These are phyloP conservation scores for Ascochyta clinopodiicola DNA, from an alignment of 2,329 filamentous ascomycete genomes.

Conservation along the genomic window DNA sequence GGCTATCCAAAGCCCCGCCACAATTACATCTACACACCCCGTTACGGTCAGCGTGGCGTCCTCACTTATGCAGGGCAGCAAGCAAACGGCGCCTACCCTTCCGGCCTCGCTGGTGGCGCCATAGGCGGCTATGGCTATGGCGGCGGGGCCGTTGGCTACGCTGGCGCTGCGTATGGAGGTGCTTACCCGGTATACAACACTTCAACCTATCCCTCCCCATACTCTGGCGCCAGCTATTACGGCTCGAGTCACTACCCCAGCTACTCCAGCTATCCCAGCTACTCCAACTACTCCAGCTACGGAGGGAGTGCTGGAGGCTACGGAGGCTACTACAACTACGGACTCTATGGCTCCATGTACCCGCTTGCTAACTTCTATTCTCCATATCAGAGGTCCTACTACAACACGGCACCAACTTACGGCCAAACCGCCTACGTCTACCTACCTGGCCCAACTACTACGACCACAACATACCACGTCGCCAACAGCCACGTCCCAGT, in stretches of 20 bases:
- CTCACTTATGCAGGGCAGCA: slow-evolving; percentile 37
- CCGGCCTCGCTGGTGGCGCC: slow-evolving; percentile 26
- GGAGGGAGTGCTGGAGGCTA: slow-evolving; percentile 7
- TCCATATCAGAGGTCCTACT: slow-evolving; percentile 43
- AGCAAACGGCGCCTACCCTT: slow-evolving; percentile 34
- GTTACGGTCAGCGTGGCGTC: slow-evolving; percentile 37
- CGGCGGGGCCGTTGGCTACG: slow-evolving; percentile 21
- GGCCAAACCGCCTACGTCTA: slow-evolving; percentile 35
- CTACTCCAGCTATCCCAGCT: slow-evolving; percentile 19
- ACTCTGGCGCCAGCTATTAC: slow-evolving; percentile 22
- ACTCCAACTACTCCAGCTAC: slow-evolving; percentile 21
- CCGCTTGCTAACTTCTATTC: slow-evolving; percentile 45
- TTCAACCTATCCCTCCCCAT: slow-evolving; percentile 25
- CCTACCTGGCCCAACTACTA: slow-evolving; percentile 28
- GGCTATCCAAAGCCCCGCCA: slow-evolving; percentile 41
- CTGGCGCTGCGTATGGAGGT: slow-evolving; percentile 25
- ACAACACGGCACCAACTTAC: slow-evolving; percentile 31
- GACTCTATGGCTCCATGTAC: slow-evolving; percentile 36
- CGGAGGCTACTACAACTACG: slow-evolving; percentile 34
- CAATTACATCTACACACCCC: slow-evolving; percentile 40
- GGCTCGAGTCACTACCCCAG: slow-evolving; percentile 21
- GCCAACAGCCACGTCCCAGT: slow-evolving; percentile 28
- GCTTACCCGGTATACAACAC: slow-evolving; percentile 29
- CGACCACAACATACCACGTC: slow-evolving; percentile 34
- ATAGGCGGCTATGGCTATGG: slow-evolving; percentile 21